Conservation (phyloP, 352 stramenopile genomes). For the Pythium periplocum region DNA sequence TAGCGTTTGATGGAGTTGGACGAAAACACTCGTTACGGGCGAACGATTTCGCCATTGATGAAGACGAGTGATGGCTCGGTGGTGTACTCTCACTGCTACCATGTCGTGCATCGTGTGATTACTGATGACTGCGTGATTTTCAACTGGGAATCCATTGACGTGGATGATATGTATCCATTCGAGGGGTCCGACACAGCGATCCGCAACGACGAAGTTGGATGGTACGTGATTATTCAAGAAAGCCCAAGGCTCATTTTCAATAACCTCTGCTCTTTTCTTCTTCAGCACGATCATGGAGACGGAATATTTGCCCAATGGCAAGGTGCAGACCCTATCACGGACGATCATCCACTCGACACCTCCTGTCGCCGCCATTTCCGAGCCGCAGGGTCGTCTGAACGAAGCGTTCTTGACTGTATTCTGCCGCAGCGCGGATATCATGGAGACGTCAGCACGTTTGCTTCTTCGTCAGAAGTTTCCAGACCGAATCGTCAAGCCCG, state of each 20-base stretch:
- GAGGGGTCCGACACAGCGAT: slow-evolving; percentile 52
- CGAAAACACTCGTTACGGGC: slow-evolving; percentile 69
- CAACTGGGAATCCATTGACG: slow-evolving; percentile 63
- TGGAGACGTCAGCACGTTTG: slow-evolving; percentile 61
- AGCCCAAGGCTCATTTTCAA: too few relatives aligned
- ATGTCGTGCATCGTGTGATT: slow-evolving; percentile 56
- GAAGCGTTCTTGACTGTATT: slow-evolving; percentile 76
- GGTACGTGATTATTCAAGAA: slow-evolving; percentile 28
- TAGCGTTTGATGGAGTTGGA: slow-evolving; percentile 70
- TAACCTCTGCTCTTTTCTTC: not conserved
- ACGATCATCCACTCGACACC: slow-evolving; percentile 69
- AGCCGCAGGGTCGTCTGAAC: slow-evolving; percentile 68
- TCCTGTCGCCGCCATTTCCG: slow-evolving; percentile 52
- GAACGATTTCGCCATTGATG: slow-evolving; percentile 65
- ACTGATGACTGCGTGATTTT: slow-evolving; percentile 54
- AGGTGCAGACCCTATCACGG: slow-evolving; percentile 49
- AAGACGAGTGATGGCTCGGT: slow-evolving; percentile 48
- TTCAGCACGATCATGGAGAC: slow-evolving; percentile 64
- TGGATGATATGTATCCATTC: slow-evolving; percentile 63
- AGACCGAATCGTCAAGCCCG: slow-evolving; percentile 19
- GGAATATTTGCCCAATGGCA: slow-evolving; percentile 37
- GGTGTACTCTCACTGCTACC: slow-evolving; percentile 78
- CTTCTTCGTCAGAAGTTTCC: slow-evolving; percentile 54
- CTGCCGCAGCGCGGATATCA: slow-evolving; percentile 64
- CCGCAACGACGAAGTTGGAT: slow-evolving; percentile 76